A percentile compares a stretch with the other conserved stretches of the same genome.
phyloP scores from a whole-genome alignment of 2,329 filamentous ascomycete genomes.

The Sporothrix humicola region DNA sequence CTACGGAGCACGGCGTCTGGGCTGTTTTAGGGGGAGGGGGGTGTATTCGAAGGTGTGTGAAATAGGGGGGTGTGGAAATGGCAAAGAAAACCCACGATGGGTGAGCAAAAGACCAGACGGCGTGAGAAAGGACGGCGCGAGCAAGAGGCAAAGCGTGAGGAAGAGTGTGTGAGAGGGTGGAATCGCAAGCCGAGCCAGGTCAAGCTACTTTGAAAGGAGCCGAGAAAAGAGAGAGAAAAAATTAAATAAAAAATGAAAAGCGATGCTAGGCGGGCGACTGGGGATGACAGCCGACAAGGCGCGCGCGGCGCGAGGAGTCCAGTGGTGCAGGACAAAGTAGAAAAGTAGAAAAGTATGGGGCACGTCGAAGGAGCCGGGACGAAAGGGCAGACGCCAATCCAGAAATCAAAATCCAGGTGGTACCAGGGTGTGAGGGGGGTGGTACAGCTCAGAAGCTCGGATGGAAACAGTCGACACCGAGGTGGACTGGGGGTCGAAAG shows the following conservation, averaged over 20 bases:
- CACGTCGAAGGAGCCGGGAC: slow-evolving; percentile 4
- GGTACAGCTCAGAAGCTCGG: slow-evolving; percentile 25
- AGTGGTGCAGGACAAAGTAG: slow-evolving; percentile 1
- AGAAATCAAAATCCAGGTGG: background rate
- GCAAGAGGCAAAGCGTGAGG: background rate
- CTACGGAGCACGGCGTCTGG: slow-evolving; percentile 19
- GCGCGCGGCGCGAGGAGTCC: background rate
- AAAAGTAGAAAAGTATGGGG: background rate
- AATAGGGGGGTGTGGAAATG: slow-evolving; percentile 11
- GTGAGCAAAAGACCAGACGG: slow-evolving; percentile 11
- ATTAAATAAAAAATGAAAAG: background rate
- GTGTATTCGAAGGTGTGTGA: background rate
- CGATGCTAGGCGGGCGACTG: background rate
- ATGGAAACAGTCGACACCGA: slow-evolving; percentile 5
- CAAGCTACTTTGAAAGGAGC: no score
- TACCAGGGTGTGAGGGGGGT: slow-evolving; percentile 16
- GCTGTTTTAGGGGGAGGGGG: background rate
- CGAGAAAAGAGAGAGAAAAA: background rate
- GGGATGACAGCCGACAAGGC: slow-evolving; percentile 9
- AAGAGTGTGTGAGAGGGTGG: slow-evolving; percentile 22
- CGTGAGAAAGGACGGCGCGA: background rate
- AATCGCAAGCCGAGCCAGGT: background rate
- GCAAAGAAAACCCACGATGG: slow-evolving; percentile 1
- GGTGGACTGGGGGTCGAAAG: background rate
- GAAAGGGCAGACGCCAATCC: slow-evolving; percentile 7